A percentile compares a stretch with the other conserved stretches of the same genome.
Conservation (phyloP, 140 eudicot species). For the Senecio squalidus region DNA sequence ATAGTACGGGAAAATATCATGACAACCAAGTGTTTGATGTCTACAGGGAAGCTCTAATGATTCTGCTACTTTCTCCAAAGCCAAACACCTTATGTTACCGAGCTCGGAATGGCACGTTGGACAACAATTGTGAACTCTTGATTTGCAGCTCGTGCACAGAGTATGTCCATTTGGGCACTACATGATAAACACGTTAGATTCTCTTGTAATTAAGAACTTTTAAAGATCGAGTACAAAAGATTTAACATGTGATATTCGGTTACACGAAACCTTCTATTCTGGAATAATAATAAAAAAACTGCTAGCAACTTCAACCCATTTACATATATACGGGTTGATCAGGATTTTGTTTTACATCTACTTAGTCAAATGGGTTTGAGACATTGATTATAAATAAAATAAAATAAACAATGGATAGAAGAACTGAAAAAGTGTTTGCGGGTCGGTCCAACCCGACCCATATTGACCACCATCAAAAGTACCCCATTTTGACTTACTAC, state of each 20-base stretch:
- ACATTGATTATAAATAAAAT: too few relatives aligned
- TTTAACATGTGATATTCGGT: neutral
- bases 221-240: neutral
- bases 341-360: too few relatives aligned
- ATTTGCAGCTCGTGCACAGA: conserved; percentile 36
- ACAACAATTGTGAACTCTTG: conserved; percentile 32
- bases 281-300: too few relatives aligned
- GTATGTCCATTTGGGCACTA: conserved; percentile 48
- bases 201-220: neutral
- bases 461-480: too few relatives aligned
- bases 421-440: too few relatives aligned
- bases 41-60: conserved; percentile 39
- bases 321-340: too few relatives aligned
- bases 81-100: conserved; percentile 42
- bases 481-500: neutral
- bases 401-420: too few relatives aligned
- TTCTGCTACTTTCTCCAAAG: conserved; percentile 37
- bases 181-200: neutral
- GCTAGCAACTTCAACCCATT: too few relatives aligned
- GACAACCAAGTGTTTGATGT: conserved; percentile 35
- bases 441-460: too few relatives aligned
- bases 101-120: conserved; percentile 34
- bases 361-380: too few relatives aligned
- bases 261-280: too few relatives aligned
- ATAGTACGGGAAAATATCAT: conserved; percentile 39